Evolutionary conservation across 805 yeast species (phyloP), one percentile per base, ranked within the genome.

Genomic region (Starmerella geochares): DNA sequence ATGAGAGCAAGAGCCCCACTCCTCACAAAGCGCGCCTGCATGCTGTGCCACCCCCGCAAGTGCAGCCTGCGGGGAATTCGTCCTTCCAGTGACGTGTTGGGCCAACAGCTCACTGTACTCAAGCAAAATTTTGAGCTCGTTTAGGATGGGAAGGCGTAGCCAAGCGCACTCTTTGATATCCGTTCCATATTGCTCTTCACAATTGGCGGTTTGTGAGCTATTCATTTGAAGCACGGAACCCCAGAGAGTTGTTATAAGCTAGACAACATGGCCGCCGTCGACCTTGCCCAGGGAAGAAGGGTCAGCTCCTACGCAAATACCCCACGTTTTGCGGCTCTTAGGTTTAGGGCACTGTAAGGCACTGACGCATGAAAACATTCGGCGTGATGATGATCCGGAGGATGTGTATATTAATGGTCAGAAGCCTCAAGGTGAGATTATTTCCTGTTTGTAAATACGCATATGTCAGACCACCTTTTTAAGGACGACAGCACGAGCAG

Each of bases 401-500:
- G 11, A 27, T 11, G 29, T 31, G 35, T 31, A 31, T 31, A 31
- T 31, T 31, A 31, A n/a, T 4, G 35, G n/a, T 7, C n/a, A 31
- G n/a, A n/a, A n/a, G n/a, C n/a, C n/a, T n/a, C n/a, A n/a, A n/a
- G n/a, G n/a, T n/a, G n/a, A n/a, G n/a, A n/a, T n/a, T n/a, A n/a
- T n/a, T n/a, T n/a, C n/a, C n/a, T n/a, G n/a, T n/a, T n/a, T n/a
- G n/a, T n/a, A n/a, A n/a, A n/a, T n/a, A n/a, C n/a, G n/a, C n/a
- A n/a, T 19, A 36, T 36, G 39, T 36, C 39, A 9, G 39, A 36
- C 16, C 23, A 19, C 10, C 11, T 20, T 21, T 19, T 13, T 2
- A 36, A 13, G n/a, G 39, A 36, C 45, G 45, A 40, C 35, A 40
- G 35, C 25, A 14, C 45, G 33, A 40, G 45, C n/a, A 28, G 13